phyloP scores from a whole-genome alignment of 352 stramenopile species.

The Discostella stelligera region DNA sequence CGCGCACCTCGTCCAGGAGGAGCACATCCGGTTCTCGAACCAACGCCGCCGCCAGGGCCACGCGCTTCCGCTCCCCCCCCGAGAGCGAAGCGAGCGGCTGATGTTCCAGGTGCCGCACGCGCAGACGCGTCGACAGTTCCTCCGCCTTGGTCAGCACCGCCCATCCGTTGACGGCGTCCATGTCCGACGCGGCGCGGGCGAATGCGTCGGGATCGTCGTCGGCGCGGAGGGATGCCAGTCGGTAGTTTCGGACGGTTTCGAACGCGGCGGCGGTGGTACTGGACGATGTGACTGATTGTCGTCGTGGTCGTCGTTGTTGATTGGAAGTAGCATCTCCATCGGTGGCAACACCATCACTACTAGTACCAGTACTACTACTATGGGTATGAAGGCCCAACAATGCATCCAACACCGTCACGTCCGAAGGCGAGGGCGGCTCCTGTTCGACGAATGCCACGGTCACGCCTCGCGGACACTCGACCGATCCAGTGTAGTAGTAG shows the following conservation, averaged over 20 bases:
- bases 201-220: conserved; percentile 64
- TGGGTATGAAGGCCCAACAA: conserved; percentile 59
- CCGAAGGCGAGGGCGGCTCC: conserved; percentile 64
- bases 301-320: too few relatives aligned
- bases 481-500: conserved; percentile 63
- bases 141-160: conserved; percentile 74
- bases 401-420: conserved; percentile 71
- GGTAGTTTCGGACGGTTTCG: conserved; percentile 65
- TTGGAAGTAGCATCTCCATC: neutral
- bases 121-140: conserved; percentile 70
- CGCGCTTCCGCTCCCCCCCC: conserved; percentile 78
- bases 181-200: conserved; percentile 50
- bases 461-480: conserved; percentile 53
- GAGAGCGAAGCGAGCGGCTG: conserved; percentile 63
- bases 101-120: conserved; percentile 68
- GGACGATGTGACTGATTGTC: conserved; percentile 3
- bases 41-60: conserved; percentile 69
- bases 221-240: conserved; percentile 45
- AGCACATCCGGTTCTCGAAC: conserved; percentile 76
- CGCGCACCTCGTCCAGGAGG: conserved; percentile 60
- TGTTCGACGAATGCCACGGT: conserved; percentile 76
- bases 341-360: neutral
- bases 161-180: conserved; percentile 74
- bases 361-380: neutral
- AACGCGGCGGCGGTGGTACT: conserved; percentile 48